Percentiles rank a stretch among this genome's conserved stretches.
Conservation (phyloP, 1,284 basidiomycete genomes). For the Ceratobasidium sp. region DNA sequence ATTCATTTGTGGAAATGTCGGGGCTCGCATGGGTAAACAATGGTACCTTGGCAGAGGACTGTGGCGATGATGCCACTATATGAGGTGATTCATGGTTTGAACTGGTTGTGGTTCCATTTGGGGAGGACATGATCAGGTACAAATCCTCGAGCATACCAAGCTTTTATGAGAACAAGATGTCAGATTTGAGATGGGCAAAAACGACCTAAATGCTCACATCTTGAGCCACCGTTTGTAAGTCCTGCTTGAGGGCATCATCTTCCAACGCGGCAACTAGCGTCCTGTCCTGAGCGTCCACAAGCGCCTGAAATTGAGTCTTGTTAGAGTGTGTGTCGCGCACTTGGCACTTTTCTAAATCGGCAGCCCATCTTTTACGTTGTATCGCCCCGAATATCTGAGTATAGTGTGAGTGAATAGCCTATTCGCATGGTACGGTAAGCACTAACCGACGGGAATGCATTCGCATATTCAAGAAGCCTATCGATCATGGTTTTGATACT, state of each 20-base stretch:
- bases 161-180: neutral
- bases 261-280: neutral
- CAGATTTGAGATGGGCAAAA: neutral
- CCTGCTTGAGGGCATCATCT: neutral
- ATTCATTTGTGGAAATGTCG: no score
- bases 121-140: neutral
- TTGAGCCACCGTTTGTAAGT: neutral
- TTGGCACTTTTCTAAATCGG: slow-evolving; percentile 11
- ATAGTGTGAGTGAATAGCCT: no score
- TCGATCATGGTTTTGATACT: neutral
- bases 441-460: neutral
- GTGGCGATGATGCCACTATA: neutral
- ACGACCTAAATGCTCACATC: neutral
- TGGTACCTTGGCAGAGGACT: neutral
- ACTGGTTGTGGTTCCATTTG: no score
- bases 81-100: neutral
- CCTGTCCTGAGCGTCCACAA: slow-evolving; percentile 3
- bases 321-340: slow-evolving; percentile 7
- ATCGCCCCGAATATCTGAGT: no score
- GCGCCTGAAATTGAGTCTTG: slow-evolving; percentile 13
- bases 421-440: no score
- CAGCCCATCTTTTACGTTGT: slow-evolving; percentile 12
- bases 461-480: neutral
- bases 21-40: neutral
- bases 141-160: slow-evolving; percentile 9